Conservation (phyloP, 2,329 filamentous ascomycete genomes). For the Penicillium sp. region DNA sequence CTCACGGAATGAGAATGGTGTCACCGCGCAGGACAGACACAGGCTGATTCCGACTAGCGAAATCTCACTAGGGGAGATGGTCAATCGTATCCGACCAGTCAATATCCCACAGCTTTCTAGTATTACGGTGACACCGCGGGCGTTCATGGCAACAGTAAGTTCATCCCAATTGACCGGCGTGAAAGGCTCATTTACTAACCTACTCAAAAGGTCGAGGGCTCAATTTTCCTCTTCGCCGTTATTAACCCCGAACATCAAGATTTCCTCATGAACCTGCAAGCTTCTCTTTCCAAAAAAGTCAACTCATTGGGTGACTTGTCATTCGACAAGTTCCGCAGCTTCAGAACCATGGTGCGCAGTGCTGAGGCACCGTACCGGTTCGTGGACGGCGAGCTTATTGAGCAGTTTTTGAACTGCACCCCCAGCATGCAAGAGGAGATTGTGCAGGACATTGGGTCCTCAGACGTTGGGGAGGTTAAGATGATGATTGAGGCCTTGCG, state of each 20-base stretch:
- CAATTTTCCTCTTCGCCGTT: conserved; percentile 82
- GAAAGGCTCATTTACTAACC: neutral
- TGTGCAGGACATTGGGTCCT: conserved; percentile 48
- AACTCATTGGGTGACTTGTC: conserved; percentile 68
- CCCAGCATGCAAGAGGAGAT: conserved; percentile 57
- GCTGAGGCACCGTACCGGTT: conserved; percentile 79
- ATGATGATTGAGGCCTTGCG: conserved; percentile 59
- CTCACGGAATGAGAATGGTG: conserved; percentile 67
- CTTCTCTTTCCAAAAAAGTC: conserved; percentile 64
- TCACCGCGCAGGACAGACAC: conserved; percentile 69
- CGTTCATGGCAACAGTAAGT: conserved; percentile 84
- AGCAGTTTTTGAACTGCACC: conserved; percentile 73
- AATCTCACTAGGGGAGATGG: conserved; percentile 85
- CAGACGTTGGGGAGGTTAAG: conserved; percentile 59
- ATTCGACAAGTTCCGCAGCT: conserved; percentile 79
- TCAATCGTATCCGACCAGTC: conserved; percentile 80
- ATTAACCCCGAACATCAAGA: conserved; percentile 72
- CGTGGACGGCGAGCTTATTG: conserved; percentile 87
- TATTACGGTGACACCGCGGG: conserved; percentile 71
- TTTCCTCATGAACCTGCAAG: conserved; percentile 78
- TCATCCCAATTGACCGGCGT: neutral
- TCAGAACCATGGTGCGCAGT: conserved; percentile 68
- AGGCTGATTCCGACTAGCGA: conserved; percentile 74
- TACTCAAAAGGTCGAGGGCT: conserved; percentile 74
- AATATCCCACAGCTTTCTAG: conserved; percentile 63